These are phyloP conservation scores for Metarhizium rileyi DNA, from an alignment of 2,329 filamentous ascomycete species.

Conservation along the genomic window DNA sequence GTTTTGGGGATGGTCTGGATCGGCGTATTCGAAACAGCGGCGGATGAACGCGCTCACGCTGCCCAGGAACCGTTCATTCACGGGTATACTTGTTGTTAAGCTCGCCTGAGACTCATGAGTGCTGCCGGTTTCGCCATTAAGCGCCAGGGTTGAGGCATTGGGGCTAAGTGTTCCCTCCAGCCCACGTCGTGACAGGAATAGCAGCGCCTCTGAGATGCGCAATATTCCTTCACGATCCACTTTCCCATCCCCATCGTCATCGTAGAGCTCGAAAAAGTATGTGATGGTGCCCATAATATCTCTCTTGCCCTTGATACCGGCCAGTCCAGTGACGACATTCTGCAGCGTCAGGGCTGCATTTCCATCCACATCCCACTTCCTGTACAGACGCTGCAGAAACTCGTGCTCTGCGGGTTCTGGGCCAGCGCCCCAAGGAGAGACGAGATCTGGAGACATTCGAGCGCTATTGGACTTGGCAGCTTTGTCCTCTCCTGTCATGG, in stretches of 20 bases:
- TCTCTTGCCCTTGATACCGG: slow-evolving; percentile 80
- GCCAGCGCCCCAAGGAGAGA: slow-evolving; percentile 46
- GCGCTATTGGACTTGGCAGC: slow-evolving; percentile 52
- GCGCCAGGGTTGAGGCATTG: slow-evolving; percentile 46
- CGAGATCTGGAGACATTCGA: slow-evolving; percentile 32
- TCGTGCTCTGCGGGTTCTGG: slow-evolving; percentile 81
- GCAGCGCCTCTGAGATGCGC: slow-evolving; percentile 82
- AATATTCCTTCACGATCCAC: slow-evolving; percentile 94
- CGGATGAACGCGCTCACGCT: slow-evolving; percentile 94
- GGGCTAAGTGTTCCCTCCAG: slow-evolving; percentile 65
- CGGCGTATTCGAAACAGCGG: slow-evolving; percentile 95
- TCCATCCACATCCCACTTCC: slow-evolving; percentile 75
- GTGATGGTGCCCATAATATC: slow-evolving; percentile 98
- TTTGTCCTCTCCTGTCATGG: slow-evolving; percentile 39
- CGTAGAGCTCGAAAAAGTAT: slow-evolving; percentile 96
- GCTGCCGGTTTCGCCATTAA: slow-evolving; percentile 30
- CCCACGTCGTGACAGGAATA: slow-evolving; percentile 85
- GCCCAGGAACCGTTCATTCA: slow-evolving; percentile 81
- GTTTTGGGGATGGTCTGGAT: slow-evolving; percentile 70
- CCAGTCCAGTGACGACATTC: slow-evolving; percentile 84
- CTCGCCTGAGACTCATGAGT: slow-evolving; percentile 24
- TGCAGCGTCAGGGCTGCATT: slow-evolving; percentile 74
- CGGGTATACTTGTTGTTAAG: slow-evolving; percentile 43
- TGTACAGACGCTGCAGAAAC: slow-evolving; percentile 81
- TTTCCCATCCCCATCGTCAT: slow-evolving; percentile 81